Evolutionary conservation across 148 eudicot genomes (phyloP).

Genomic region (Camellia granthamiana): DNA sequence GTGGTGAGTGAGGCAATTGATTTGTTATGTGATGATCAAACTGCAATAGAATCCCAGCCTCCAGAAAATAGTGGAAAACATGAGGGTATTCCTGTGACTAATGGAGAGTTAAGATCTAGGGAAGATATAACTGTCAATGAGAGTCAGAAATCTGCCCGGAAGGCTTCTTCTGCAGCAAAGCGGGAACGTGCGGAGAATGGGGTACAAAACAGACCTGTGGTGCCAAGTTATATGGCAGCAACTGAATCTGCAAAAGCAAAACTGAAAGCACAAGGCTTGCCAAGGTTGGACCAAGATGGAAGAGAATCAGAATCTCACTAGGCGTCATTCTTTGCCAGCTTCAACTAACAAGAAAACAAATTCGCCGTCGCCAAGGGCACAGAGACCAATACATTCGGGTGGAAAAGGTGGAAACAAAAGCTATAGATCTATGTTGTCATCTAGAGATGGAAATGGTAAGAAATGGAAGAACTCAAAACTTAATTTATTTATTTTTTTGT

Average conservation of each 20-base stretch:
- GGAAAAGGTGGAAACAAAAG: conserved; percentile 41
- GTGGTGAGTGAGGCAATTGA: conserved; percentile 24
- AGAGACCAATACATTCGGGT: conserved; percentile 36
- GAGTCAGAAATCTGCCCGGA: conserved; percentile 38
- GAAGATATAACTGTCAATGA: conserved; percentile 33
- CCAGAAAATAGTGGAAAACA: conserved; percentile 27
- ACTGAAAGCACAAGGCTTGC: conserved; percentile 52
- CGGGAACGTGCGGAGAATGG: conserved; percentile 46
- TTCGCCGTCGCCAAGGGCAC: conserved; percentile 47
- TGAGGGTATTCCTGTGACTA: conserved; percentile 26
- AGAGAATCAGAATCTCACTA: conserved; percentile 34
- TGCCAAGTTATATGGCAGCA: conserved; percentile 62
- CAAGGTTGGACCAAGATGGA: conserved; percentile 37
- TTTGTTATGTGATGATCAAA: conserved; percentile 28
- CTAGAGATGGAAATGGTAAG: conserved; percentile 50
- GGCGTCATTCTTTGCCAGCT: conserved; percentile 57
- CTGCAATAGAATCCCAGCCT: conserved; percentile 23
- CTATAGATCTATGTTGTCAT: conserved; percentile 42
- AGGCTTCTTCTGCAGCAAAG: conserved; percentile 44
- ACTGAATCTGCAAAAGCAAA: conserved; percentile 63
- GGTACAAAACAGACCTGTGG: conserved; percentile 33
- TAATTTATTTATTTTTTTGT: no score
- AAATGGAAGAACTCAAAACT: no score
- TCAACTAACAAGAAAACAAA: conserved; percentile 40
- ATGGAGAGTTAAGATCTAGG: conserved; percentile 31